These are phyloP conservation scores for Melaleuca quinquenervia DNA, from an alignment of 345 rosid genomes.

Conservation along the genomic window DNA sequence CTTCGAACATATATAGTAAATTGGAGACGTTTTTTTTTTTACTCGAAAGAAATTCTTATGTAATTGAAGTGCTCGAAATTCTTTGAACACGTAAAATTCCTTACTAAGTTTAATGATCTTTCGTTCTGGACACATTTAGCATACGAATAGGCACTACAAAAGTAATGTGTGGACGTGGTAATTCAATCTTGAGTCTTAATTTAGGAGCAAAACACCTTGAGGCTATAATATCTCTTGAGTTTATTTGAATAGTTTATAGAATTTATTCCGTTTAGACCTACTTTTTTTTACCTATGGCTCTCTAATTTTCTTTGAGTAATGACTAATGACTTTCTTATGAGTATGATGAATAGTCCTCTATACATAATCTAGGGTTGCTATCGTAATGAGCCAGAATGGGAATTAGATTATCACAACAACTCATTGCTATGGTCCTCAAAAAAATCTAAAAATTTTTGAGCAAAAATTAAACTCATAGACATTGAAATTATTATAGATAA, in stretches of 20 bases:
- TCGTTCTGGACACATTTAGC: neutral
- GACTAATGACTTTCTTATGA: neutral
- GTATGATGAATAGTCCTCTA: neutral
- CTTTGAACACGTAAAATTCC: neutral
- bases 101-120: neutral
- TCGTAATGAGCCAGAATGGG: accelerated
- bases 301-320: neutral
- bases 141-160: too few relatives aligned
- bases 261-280: neutral
- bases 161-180: too few relatives aligned
- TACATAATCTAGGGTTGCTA: neutral
- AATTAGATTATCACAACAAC: accelerated
- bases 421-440: neutral
- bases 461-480: neutral
- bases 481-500: neutral
- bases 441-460: neutral
- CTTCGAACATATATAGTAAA: neutral
- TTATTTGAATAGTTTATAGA: neutral
- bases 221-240: too few relatives aligned
- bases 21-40: neutral
- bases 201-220: too few relatives aligned
- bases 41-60: accelerated
- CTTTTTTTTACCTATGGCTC: neutral
- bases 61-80: neutral
- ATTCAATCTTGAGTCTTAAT: too few relatives aligned